phyloP scores from a whole-genome alignment of 495 filamentous ascomycete species.

The Penicillium lagena region DNA sequence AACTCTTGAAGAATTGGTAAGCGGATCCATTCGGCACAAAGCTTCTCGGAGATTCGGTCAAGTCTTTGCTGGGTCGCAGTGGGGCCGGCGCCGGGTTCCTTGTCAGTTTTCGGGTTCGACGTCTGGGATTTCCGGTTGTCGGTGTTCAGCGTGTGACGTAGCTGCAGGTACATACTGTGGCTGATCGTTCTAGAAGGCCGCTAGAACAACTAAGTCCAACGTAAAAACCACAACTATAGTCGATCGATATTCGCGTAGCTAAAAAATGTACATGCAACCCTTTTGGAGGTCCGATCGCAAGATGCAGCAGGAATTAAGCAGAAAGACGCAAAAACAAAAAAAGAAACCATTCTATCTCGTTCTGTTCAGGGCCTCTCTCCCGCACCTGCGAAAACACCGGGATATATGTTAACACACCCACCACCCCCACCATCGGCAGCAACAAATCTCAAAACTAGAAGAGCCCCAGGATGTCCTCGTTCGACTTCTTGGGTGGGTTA shows the following conservation, averaged over 20 bases:
- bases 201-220: background rate
- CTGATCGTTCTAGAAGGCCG: background rate
- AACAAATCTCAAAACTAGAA: conserved; percentile 49
- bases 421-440: conserved; percentile 3
- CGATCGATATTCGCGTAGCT: background rate
- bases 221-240: too few species aligned
- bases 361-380: conserved; percentile 22
- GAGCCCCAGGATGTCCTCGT: conserved; percentile 84
- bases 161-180: too few species aligned
- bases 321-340: conserved; percentile 6
- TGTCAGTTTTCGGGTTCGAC: too few species aligned
- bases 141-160: too few species aligned
- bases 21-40: background rate
- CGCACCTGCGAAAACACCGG: conserved; percentile 21
- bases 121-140: too few species aligned
- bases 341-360: conserved; percentile 22
- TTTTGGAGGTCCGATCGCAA: conserved; percentile 9
- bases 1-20: conserved; percentile 9
- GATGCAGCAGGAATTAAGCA: conserved; percentile 20
- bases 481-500: conserved; percentile 52
- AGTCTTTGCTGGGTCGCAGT: background rate
- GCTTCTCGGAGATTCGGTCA: background rate
- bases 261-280: conserved; percentile 16
- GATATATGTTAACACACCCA: conserved; percentile 13
- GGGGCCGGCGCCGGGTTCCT: too few species aligned